Base-by-base conservation (phyloP, 805 yeast genomes). In the Candida patagonica region DNA sequence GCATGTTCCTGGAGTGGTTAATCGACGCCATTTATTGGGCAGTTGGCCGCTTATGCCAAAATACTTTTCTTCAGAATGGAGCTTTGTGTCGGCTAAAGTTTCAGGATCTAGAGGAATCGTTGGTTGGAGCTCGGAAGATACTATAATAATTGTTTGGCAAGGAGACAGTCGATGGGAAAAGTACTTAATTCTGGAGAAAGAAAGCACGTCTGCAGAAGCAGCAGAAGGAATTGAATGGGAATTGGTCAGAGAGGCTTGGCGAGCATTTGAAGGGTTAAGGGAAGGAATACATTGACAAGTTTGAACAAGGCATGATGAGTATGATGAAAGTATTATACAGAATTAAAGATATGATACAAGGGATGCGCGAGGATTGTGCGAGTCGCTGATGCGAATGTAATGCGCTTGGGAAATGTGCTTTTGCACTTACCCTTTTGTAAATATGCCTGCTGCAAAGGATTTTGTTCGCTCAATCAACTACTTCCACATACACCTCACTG, bases 61-160 rank as follows among this genome's bases (percentile, higher is more conserved):
- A 35, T 87, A 87, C 56, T 82, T 88, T 59, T 75, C 80, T 38
- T 79, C 89, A 1, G 80, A 82, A 12, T 88, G 96, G 96, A 79
- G 92, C 30, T 84, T 81, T 62, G 84, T 85, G 38, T 80, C 89
- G 0, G 67, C 75, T 12, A 80, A 83, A 50, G 57, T 74, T 30
- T 55, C 55, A 10, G 59, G 61, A 36, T 62, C 62, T 32, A 54
- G 57, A 6, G 83, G 80, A 6, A 66, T 68, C 1, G 44, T 76
- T 20, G 94, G 89, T 1, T 85, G 94, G 94, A 67, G 79, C 1
- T 78, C 78, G 5, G 86, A 83, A 47, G 85, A 77, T 46, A 68
- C 80, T 9, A 61, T 89, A 4, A 70, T 86, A 0, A 70, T 88
- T n/a, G 62, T 89, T 2, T 87, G 96, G 95, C 41, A 45, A 10